Base-by-base conservation (phyloP, 257 asterid genomes). In the Plantago elongata region DNA sequence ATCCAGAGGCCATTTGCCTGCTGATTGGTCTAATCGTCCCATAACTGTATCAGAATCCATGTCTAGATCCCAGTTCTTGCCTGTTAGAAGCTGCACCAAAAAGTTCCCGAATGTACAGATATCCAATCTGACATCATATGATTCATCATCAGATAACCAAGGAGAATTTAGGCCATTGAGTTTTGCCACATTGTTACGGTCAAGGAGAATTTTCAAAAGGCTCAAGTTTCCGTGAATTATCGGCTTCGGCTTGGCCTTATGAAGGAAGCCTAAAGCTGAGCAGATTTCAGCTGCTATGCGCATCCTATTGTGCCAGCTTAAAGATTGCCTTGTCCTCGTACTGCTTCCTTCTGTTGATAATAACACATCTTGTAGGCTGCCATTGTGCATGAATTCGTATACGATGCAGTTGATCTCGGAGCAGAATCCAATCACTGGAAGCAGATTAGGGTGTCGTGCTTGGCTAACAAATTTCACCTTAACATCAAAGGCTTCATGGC, bases 1-100 rank as follows among this genome's bases (percentile, higher is more conserved):
- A 51, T 80, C 90, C 77, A 64, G n/a, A 11, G 90, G 90, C 95
- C 95, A 87, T 37, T 72, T 72, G 48, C 88, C 88, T 8, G 78
- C 85, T 54, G 44, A 64, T 54, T 57, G 65, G 74, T 81, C 87
- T 57, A 81, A 63, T 14, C 72, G 68, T 16, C 40, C 75, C 37
- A 58, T 37, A 9, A 69, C 68, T n/a, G 57, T 51, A 54, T 56
- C 57, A 12, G 34, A 42, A 9, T 73, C 83, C 77, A 72, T 66
- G 70, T 59, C 42, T 22, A 64, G 45, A 0, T 48, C 77, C 72
- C 75, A 74, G 44, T 77, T 75, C 68, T 82, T 74, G 50, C 91
- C 89, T 0, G 72, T 79, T 16, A 85, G 70, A 71, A 85, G 88
- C 69, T 85, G 96, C 64, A 83, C 64, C 10, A 84, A 63, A 51